Base-by-base conservation (phyloP, 2,329 filamentous ascomycete genomes). In the Verticillium dahliae region DNA sequence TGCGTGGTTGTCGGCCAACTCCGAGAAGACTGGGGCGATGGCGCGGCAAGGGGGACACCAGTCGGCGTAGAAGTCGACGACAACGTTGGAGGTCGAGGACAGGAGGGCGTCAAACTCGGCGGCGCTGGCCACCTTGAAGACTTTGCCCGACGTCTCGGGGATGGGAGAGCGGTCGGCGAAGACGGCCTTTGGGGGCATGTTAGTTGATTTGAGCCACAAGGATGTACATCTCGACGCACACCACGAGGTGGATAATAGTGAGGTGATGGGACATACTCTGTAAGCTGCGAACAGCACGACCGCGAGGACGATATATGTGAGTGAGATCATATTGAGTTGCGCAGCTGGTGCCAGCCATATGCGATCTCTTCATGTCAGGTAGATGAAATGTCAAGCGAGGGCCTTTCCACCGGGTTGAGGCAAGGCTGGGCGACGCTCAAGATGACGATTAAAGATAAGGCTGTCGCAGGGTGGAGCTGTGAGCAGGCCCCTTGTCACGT, bases 11-110 rank as follows among this genome's bases (percentile, higher is more conserved):
- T 70, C 70, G 56, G 83, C 80, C 59, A 85, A 76, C 69, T 79
- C 62, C 18, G 63, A 65, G 63, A 76, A 82, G 57, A 80, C 61
- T 38, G 80, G 80, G 2, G 75, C 76, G 64, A 83, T 82, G 60
- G 72, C 70, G 59, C 78, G 78, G 74, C 81, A 83, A 2, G 80
- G 80, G 1, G 75, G 75, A 64, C 80, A 83, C 81, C 81, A 83
- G 68, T 77, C 75, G 10, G 80, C 80, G 68, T 75, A 80, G 70
- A 82, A 82, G 73, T 82, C 79, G 62, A 82, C 71, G 9, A 54
- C 58, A 4, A 60, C 61, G 11, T 50, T 34, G 4, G n/a, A 35
- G 34, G n/a, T 62, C 2, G 60, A 58, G 34, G 57, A 34, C 22
- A 60, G 55, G 11, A 72, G 56, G 5, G 67, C 58, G 22, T 72